phyloP scores from a whole-genome alignment of 352 stramenopile species.

The Pythium plurisporium region DNA sequence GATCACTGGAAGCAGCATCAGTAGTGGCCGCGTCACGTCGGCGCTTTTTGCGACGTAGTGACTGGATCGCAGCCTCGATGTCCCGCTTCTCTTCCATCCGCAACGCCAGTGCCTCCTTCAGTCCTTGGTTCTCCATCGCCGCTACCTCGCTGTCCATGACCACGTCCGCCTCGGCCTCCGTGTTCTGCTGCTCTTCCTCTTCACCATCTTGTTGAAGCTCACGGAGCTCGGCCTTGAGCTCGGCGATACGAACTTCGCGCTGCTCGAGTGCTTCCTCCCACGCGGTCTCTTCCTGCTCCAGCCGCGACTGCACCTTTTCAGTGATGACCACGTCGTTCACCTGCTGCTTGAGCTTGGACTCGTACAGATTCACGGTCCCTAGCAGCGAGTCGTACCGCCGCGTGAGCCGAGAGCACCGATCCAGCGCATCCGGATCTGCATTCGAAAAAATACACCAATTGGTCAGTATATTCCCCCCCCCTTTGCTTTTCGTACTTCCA shows the following conservation, averaged over 20 bases:
- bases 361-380: conserved; percentile 29
- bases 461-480: too few relatives aligned
- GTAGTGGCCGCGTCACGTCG: background rate
- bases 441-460: background rate
- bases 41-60: conserved; percentile 41
- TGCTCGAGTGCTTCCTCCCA: conserved; percentile 62
- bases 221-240: conserved; percentile 51
- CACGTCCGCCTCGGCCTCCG: conserved; percentile 16
- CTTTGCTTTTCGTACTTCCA: too few relatives aligned
- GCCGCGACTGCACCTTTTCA: conserved; percentile 49
- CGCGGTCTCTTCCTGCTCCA: conserved; percentile 47
- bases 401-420: conserved; percentile 25
- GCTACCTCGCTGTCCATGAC: conserved; percentile 20
- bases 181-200: conserved; percentile 20
- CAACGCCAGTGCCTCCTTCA: conserved; percentile 44
- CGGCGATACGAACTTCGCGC: conserved; percentile 37
- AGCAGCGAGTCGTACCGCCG: conserved; percentile 38
- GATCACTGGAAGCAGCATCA: background rate
- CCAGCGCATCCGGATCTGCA: conserved; percentile 3
- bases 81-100: conserved; percentile 55
- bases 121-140: conserved; percentile 24
- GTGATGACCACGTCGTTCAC: conserved; percentile 42
- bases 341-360: conserved; percentile 30
- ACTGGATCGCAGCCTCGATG: conserved; percentile 51
- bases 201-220: conserved; percentile 23